Evolutionary conservation across 106 monocot species (phyloP).

Genomic region (Phalaenopsis aphrodite): DNA sequence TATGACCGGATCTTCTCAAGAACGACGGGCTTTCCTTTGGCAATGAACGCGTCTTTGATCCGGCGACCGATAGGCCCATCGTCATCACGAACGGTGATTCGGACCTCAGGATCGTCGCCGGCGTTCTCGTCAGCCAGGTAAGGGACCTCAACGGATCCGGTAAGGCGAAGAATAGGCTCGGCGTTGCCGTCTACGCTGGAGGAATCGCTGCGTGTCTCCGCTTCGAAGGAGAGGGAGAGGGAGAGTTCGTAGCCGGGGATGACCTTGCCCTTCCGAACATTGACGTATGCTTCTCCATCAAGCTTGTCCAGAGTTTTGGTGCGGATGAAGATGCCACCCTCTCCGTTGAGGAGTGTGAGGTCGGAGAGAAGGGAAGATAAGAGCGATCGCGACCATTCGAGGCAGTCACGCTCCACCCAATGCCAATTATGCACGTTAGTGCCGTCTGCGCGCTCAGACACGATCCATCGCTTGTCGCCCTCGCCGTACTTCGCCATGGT

Average conservation of each 20-base stretch:
- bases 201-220: constrained; percentile 16
- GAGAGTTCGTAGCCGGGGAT: constrained; percentile 96
- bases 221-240: constrained; percentile 61
- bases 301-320: constrained; percentile 36
- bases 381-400: constrained; percentile 36
- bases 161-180: constrained; percentile 22
- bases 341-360: constrained; percentile 27
- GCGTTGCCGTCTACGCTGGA: not conserved
- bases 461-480: constrained; percentile 66
- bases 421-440: constrained; percentile 66
- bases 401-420: constrained; percentile 60
- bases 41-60: constrained; percentile 66
- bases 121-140: constrained; percentile 98
- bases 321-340: constrained; percentile 19
- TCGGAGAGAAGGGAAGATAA: constrained; percentile 26
- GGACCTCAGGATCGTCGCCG: constrained; percentile 82
- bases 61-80: constrained; percentile 43
- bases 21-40: constrained; percentile 62
- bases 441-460: constrained; percentile 47
- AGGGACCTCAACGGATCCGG: constrained; percentile 68
- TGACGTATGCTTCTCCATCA: constrained; percentile 90
- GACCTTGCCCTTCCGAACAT: constrained; percentile 95
- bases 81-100: constrained; percentile 46
- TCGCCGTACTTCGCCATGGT: constrained; percentile 59
- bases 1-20: constrained; percentile 58